These are phyloP conservation scores for Fusarium decemcellulare DNA, from an alignment of 2,329 filamentous ascomycete species.

Conservation along the genomic window DNA sequence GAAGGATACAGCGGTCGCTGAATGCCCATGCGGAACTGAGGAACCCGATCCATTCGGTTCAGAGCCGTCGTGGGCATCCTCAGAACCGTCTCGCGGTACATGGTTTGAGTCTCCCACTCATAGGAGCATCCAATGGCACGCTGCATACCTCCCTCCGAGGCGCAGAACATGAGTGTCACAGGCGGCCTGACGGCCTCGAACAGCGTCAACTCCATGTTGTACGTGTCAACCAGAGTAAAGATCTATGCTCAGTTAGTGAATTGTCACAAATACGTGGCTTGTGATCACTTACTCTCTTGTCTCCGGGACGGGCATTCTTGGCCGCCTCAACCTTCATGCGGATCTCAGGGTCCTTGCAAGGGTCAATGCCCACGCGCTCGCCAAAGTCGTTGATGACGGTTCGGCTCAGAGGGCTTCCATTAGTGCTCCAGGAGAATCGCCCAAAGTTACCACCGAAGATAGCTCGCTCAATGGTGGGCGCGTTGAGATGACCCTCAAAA, in stretches of 20 bases:
- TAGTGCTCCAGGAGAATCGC: conserved; percentile 48
- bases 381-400: conserved; percentile 44
- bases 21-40: conserved; percentile 45
- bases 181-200: conserved; percentile 50
- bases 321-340: conserved; percentile 45
- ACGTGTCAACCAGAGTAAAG: conserved; percentile 56
- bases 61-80: conserved; percentile 41
- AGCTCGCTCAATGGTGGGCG: conserved; percentile 46
- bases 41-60: conserved; percentile 45
- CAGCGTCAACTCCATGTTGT: conserved; percentile 52
- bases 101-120: conserved; percentile 46
- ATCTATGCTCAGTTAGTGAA: conserved; percentile 36
- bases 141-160: conserved; percentile 47
- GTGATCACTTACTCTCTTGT: conserved; percentile 44
- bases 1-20: conserved; percentile 39
- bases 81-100: conserved; percentile 47
- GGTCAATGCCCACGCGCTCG: conserved; percentile 48
- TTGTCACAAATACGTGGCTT: not conserved
- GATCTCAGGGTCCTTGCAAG: conserved; percentile 42
- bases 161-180: conserved; percentile 46
- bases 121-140: conserved; percentile 46
- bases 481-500: conserved; percentile 51
- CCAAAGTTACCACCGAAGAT: conserved; percentile 50
- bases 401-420: conserved; percentile 47
- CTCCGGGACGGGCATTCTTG: conserved; percentile 45